Evolutionary conservation across 2,329 filamentous ascomycete genomes (phyloP), one percentile per base, ranked within the genome.

Genomic region (Diaporthe ampelina): DNA sequence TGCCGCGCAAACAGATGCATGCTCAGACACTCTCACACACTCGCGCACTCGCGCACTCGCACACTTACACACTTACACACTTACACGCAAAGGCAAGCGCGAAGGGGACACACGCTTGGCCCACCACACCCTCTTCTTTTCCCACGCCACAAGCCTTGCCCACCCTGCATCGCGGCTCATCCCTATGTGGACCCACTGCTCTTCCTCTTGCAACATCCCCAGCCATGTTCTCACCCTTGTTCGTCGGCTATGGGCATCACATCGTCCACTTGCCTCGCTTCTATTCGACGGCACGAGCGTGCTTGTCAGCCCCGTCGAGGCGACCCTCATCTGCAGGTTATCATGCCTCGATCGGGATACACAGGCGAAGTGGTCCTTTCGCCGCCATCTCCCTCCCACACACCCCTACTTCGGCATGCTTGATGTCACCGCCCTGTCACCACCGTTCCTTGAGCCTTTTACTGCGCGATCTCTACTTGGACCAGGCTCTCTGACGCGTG

Each of bases 281-380:
- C 67, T 45, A 75, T 71, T 73, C 71, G 74, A 43, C 37, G 29
- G 24, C 52, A 21, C 17, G 40, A 5, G 17, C n/a, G 24, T 63
- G 58, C 57, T 68, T 73, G 71, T 71, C 71, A 73, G 71, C 74
- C 74, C 70, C 52, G 26, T 67, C 48, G 71, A 63, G 48, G 71
- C 67, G 43, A 67, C 61, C 32, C 24, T n/a, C n/a, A 54, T 68
- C 50, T 75, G 74, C 71, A 73, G 32, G 52, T 58, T 71, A 37
- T 50, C 43, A 75, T n/a, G 71, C 52, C 57, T 61, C 69, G 68
- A 35, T 61, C 54, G 54, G 57, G 57, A 35, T 59, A 48, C 56
- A 52, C 58, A 73, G 73, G 24, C 57, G 50, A 17, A 45, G 19
- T 40, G n/a, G 50, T 29, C 54, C 57, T 63, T 43, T 43, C 57